Base-by-base conservation (phyloP, 1,284 basidiomycete species). In the Ustilago shanxiensis region DNA sequence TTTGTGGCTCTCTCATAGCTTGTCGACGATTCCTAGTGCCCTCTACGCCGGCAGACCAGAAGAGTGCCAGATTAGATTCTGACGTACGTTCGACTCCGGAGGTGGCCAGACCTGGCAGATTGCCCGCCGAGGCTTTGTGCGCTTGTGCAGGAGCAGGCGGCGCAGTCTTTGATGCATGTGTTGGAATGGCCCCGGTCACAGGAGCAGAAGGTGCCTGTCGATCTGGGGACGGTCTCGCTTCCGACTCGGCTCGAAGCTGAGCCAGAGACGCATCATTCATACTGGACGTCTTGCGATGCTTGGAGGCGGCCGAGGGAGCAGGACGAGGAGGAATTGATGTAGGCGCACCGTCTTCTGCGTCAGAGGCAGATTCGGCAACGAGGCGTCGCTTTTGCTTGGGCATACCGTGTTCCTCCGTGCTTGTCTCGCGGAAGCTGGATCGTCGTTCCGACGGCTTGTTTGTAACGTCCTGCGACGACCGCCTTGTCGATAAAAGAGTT, bases 71-170 rank as follows among this genome's bases (percentile, higher is more conserved):
- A 35, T 86, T 86, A 31, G 79, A 81, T 22, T 83, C 74, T 5
- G 83, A 85, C 14, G 84, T 86, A n/a, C 84, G 78, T 58, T 78
- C 80, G 24, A 79, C 64, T 10, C 84, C 84, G n/a, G 78, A 75
- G 2, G 84, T 86, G 13, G 83, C 84, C 39, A 86, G 56, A 20
- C 72, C 82, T 2, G 77, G 77, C 64, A 77, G 50, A 24, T 57
- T 66, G 45, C 64, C 49, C 1, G 71, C 61, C 8, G 62, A 57
- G 10, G 65, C 28, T 22, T 56, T 58, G 24, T 75, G 52, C n/a
- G 58, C 39, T 24, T 57, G 55, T n/a, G 58, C 56, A 3, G 50
- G 60, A 29, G 61, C 65, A 11, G 70, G 54, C 52, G 68, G 51
- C 6, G 65, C 70, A 20, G 57, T 52, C 50, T 66, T 72, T 35